A percentile compares a stretch with the other conserved stretches of the same genome.
These are phyloP conservation scores for Aotearoamyces nothofagi DNA, from an alignment of 2,329 filamentous ascomycete genomes.

Conservation along the genomic window DNA sequence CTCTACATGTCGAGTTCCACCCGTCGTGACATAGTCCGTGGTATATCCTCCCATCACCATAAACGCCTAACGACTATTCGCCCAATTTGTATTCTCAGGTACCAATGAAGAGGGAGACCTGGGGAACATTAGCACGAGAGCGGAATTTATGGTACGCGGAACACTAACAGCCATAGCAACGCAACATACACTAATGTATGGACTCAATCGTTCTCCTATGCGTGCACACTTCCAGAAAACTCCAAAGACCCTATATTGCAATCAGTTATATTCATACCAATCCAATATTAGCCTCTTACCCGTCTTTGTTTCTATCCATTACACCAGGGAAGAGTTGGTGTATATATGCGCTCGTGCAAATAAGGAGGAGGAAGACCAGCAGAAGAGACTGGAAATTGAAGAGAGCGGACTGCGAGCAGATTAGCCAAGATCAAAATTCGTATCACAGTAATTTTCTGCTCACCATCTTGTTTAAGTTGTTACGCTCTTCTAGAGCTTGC, in stretches of 20 bases:
- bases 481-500: no score
- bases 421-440: constrained; percentile 3
- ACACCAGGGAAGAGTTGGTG: constrained; percentile 81
- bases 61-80: constrained; percentile 10
- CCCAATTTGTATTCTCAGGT: constrained; percentile 9
- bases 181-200: constrained; percentile 90
- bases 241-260: constrained; percentile 30
- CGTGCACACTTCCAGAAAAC: constrained; percentile 95
- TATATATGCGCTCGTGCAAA: constrained; percentile 90
- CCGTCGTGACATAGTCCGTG: no score
- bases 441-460: no score
- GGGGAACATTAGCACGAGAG: constrained; percentile 4
- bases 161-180: constrained; percentile 75
- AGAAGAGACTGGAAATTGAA: constrained; percentile 99
- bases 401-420: constrained; percentile 60
- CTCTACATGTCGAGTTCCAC: no score
- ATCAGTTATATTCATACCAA: constrained; percentile 5
- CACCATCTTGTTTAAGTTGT: constrained; percentile 8
- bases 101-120: constrained; percentile 19
- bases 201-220: constrained; percentile 83
- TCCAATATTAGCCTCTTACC: constrained; percentile 36
- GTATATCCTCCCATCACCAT: constrained; percentile 4
- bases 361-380: constrained; percentile 83
- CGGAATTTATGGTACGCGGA: not conserved
- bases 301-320: constrained; percentile 86